Base-by-base conservation (phyloP, 2,329 filamentous ascomycete species). In the Aspergillus aculeatus region DNA sequence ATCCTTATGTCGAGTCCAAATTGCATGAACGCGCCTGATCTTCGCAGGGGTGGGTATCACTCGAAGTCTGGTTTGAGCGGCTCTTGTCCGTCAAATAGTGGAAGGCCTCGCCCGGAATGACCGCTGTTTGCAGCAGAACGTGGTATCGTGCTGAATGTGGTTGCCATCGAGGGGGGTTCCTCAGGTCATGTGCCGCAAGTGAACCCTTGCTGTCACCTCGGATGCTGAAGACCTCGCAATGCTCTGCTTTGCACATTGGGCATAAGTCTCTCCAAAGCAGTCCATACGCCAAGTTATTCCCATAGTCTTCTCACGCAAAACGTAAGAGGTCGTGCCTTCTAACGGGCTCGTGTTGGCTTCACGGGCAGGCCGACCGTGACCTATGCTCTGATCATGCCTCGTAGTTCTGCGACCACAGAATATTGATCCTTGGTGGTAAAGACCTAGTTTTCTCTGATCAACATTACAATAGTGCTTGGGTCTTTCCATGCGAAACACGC, bases 81-180 rank as follows among this genome's bases (percentile, higher is more conserved):
- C 92, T 92, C 9, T 29, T 7, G 26, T 2, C 92, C 92, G 10
- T 86, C 90, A 23, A 84, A 85, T 71, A 92, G 96, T 75, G 88
- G 96, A 73, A 82, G 89, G 67, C 96, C 96, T 73, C 87, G 92
- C 5, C 80, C 96, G 44, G 92, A 96, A 75, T 85, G 87, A 86
- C 84, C 96, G 51, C 84, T 89, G 68, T 88, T 88, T 57, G 92
- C 92, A 9, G 92, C 93, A 24, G 84, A 94, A 75, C 86, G 92
- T 49, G 93, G 92, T 47, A 92, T 96, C 50, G 86, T 89, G 68
- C 82, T 96, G 67, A 89, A 93, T 68, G 83, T 96, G 55, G 92
- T 96, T 55, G 91, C 96, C 12, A 96, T 96, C 79, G 96, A 96
- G 77, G 93, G 97, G 65, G 90, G 7, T 94, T 7, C 86, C 89